Evolutionary conservation across 2,329 filamentous ascomycete genomes (phyloP), one percentile per base, ranked within the genome.

Genomic region (Coniochaeta prunicola): DNA sequence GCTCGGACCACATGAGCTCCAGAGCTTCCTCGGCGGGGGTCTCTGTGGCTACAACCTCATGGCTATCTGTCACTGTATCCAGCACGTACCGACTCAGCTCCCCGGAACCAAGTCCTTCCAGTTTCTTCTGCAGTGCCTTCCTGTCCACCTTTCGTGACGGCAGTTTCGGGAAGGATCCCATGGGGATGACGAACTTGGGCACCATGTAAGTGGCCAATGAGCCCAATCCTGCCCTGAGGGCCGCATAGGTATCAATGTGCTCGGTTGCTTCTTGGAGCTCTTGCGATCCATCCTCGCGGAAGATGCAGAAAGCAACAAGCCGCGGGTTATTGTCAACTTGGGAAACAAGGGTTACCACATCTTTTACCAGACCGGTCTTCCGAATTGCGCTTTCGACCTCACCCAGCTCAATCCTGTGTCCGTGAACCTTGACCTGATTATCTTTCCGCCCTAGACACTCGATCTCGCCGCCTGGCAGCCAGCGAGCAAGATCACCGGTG

Each of bases 61-160:
- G 36, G 13, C 50, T 45, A 3, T 26, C 34, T 28, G 53, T 48
- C 24, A 56, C 38, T 26, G 45, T 33, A 10, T 57, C 40, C 24
- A 57, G 34, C 30, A 57, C 36, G 38, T 57, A 61, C 21, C 40
- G 34, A 33, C 59, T 50, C 3, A 61, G 34, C 7, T 58, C 53
- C 8, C 34, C 56, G 21, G 61, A 21, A 34, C 42, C 59, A 45
- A 67, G 34, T 10, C 38, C 15, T 42, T 60, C 56, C 13, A 58
- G 59, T 36, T 59, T 13, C n/a, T 53, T 34, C 19, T 45, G 57
- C 8, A 69, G 62, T 15, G 38, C 42, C 58, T 68, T 69, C 17
- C 69, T 63, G 59, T 70, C 61, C 15, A 64, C 60, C 58, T 70
- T 70, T 31, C 63, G 63, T 6, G 67, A 69, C 2, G 67, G 62